Percentiles rank a stretch among this genome's conserved stretches.
Evolutionary conservation across 495 filamentous ascomycete genomes (phyloP).

Genomic region (Pseudotulostoma volvatum): DNA sequence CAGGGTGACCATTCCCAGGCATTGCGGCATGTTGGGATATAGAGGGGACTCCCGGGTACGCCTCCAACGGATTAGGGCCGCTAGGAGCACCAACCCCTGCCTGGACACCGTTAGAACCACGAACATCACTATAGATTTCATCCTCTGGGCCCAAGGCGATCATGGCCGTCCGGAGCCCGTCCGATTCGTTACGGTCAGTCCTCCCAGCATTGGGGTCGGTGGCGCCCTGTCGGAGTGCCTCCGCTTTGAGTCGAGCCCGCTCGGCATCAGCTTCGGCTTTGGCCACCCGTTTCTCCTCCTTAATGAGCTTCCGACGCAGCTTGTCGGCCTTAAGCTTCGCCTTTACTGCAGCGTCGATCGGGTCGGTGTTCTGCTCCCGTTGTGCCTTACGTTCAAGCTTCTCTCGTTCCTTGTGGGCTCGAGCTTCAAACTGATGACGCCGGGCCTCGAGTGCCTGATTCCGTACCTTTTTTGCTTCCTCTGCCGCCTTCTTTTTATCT

Average conservation of each 20-base stretch:
- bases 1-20: not conserved
- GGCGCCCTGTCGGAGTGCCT: constrained; percentile 16
- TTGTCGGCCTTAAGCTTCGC: constrained; percentile 35
- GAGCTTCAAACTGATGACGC: constrained; percentile 15
- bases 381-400: constrained; percentile 12
- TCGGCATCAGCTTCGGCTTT: constrained; percentile 33
- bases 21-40: not conserved
- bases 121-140: not conserved
- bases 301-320: constrained; percentile 28
- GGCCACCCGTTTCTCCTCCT: constrained; percentile 31
- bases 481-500: constrained; percentile 29
- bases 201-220: not conserved
- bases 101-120: not conserved
- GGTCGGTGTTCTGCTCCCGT: constrained; percentile 15
- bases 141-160: not conserved
- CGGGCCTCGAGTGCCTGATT: constrained; percentile 17
- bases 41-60: not conserved
- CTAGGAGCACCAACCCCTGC: not conserved
- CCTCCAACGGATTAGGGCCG: not conserved
- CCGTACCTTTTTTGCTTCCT: constrained; percentile 25
- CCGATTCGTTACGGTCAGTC: not conserved
- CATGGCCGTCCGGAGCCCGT: not conserved
- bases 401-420: constrained; percentile 13
- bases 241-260: constrained; percentile 22
- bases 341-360: constrained; percentile 22